Percentiles rank a stretch among this genome's conserved stretches.
These are phyloP conservation scores for Cercospora beticola DNA, from an alignment of 2,329 filamentous ascomycete genomes.

Conservation along the genomic window DNA sequence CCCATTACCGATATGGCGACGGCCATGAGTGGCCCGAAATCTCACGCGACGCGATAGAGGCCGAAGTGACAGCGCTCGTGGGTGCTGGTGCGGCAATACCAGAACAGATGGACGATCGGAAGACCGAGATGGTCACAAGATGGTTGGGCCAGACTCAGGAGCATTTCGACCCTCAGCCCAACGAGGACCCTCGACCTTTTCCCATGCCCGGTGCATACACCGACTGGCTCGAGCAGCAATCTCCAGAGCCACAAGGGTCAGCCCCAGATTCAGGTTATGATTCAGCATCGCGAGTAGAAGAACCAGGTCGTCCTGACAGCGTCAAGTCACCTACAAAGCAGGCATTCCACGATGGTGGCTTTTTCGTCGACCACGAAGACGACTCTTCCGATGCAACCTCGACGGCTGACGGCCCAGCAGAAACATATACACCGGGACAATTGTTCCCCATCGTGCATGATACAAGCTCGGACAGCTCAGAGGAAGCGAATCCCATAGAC, in stretches of 20 bases:
- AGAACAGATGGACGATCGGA: not conserved
- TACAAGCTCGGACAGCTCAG: not conserved
- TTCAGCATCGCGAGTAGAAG: not conserved
- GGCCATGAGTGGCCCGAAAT: not conserved
- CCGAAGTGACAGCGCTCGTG: not conserved
- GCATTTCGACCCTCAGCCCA: not conserved
- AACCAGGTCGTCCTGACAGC: not conserved
- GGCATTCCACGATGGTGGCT: not conserved
- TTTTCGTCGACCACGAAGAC: not conserved
- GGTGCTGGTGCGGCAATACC: not conserved
- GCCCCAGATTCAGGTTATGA: not conserved
- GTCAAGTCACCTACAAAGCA: not conserved
- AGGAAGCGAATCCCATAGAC: not conserved
- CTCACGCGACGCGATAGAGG: not conserved
- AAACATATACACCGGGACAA: not conserved
- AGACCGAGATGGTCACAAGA: not conserved
- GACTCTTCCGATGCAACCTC: not conserved
- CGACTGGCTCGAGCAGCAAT: not conserved
- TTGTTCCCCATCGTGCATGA: not conserved
- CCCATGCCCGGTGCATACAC: not conserved
- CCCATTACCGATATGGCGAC: not conserved
- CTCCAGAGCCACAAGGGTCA: not conserved
- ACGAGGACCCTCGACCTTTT: not conserved
- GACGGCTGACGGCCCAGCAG: not conserved
- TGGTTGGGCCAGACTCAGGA: not conserved